Base-by-base conservation (phyloP, 2,329 filamentous ascomycete genomes). In the Curvularia hawaiiensis region DNA sequence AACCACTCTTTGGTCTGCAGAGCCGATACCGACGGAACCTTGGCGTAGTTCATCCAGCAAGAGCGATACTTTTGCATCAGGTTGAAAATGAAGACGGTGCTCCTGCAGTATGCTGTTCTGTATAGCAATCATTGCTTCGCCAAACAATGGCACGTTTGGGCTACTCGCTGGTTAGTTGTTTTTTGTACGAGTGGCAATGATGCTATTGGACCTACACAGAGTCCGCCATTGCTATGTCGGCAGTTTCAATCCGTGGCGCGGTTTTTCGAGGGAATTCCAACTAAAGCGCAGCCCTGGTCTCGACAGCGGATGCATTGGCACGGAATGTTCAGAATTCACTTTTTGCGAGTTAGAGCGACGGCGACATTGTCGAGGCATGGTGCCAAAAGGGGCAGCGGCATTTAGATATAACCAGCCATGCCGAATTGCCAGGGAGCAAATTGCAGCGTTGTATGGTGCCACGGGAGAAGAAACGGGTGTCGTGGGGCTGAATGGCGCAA, bases 221-320 rank as follows among this genome's bases (percentile, higher is more conserved):
- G 54, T 73, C 66, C 12, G 50, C 45, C 66, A 71, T 71, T 50
- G 58, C 54, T 63, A 71, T 50, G 48, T 71, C 66, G 55, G 58
- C 50, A 58, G 58, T 58, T 59, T 61, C 22, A 35, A 44, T 54
- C 51, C 64, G 54, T 61, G 62, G 41, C 62, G 62, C 58, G 67
- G 70, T 66, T 47, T 66, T 33, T 54, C 64, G 22, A 55, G 57
- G 14, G 54, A 39, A 55, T 48, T 57, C 33, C 45, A 56, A 63
- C 43, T 54, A 51, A 46, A 61, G 52, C 60, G 53, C 57, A 59
- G 57, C 38, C 50, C 51, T 52, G 22, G 56, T 60, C 49, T 61
- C 53, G 52, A 47, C 50, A 59, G 40, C 52, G 61, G 57, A 68
- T 70, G 61, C 69, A 73, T 73, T 67, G 66, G 65, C 61, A 64